Conservation (phyloP, 257 asterid species). For the Linderniella brevidens region DNA sequence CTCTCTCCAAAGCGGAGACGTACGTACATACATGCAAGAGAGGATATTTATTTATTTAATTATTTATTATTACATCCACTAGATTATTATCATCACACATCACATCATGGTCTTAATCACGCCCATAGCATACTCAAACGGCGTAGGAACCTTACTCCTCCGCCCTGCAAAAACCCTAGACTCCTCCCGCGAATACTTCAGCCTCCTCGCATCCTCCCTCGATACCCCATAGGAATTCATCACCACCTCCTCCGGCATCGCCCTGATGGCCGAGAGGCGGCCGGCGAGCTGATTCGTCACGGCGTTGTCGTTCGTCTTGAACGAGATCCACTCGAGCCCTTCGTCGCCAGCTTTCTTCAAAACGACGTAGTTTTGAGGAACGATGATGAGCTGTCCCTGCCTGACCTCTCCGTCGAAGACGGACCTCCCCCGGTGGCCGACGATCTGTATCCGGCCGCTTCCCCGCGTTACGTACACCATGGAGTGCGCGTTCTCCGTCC, state of each 20-base stretch:
- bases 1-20: too few species aligned
- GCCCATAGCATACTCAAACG: too few species aligned
- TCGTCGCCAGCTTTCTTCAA: constrained; percentile 32
- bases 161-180: constrained; percentile 19
- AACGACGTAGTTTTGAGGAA: constrained; percentile 46
- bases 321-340: constrained; percentile 45
- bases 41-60: too few species aligned
- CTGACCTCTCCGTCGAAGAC: constrained; percentile 32
- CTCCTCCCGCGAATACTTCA: constrained; percentile 48
- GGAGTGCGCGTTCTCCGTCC: constrained; percentile 35
- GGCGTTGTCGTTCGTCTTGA: constrained; percentile 55
- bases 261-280: constrained; percentile 38
- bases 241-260: constrained; percentile 44
- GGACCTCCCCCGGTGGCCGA: constrained; percentile 24
- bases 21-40: too few species aligned
- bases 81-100: too few species aligned
- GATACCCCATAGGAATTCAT: constrained; percentile 32
- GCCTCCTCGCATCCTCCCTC: constrained; percentile 23
- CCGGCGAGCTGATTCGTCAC: constrained; percentile 33
- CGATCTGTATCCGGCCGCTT: constrained; percentile 38
- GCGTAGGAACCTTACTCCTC: too few species aligned
- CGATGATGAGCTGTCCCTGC: constrained; percentile 33
- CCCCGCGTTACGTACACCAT: constrained; percentile 32
- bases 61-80: too few species aligned
- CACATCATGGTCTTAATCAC: too few species aligned